Evolutionary conservation across 768 basidiomycete species (phyloP), one percentile per base, ranked within the genome.

Genomic region (Cystofilobasidium ferigula): DNA sequence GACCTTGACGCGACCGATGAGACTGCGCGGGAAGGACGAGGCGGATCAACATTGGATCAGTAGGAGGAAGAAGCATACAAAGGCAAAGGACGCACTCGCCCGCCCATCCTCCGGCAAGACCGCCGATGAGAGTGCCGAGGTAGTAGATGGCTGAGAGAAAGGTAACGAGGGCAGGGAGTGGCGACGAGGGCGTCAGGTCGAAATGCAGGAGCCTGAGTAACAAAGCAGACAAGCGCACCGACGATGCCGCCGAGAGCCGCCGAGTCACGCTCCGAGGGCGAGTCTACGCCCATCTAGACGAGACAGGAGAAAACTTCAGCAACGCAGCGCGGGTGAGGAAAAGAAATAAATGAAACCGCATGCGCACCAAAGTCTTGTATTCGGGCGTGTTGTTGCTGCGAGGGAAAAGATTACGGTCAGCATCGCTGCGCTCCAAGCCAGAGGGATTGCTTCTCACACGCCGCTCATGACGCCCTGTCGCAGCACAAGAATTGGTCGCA

Each of bases 161-260:
- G 13, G 45, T 1, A 28, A 2, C n/a, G n/a, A 30, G 22, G 22
- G 28, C 4, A 22, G 26, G 34, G 9, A 8, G 60, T 61, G 22
- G 3, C 20, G n/a, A 47, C 22, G 45, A 47, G 7, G n/a, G 14
- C 4, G 7, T 3, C 9, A 24, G 45, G 22, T n/a, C n/a, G n/a
- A n/a, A n/a, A n/a, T n/a, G n/a, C n/a, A n/a, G n/a, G n/a, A n/a
- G n/a, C n/a, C n/a, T n/a, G n/a, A n/a, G n/a, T n/a, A n/a, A n/a
- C n/a, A n/a, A n/a, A n/a, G n/a, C n/a, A n/a, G 6, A 47, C 20
- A 5, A 47, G 45, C 22, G 43, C 45, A 16, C 7, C 8, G 9
- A 45, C 57, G 43, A 68, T 68, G 24, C 66, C 66, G 34, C 66
- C 66, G 42, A 62, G 45, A 13, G 61, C 60, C 30, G 66, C 66